Evolutionary conservation across 495 filamentous ascomycete genomes (phyloP), one percentile per base, ranked within the genome.

Genomic region (Penicillium lagena): DNA sequence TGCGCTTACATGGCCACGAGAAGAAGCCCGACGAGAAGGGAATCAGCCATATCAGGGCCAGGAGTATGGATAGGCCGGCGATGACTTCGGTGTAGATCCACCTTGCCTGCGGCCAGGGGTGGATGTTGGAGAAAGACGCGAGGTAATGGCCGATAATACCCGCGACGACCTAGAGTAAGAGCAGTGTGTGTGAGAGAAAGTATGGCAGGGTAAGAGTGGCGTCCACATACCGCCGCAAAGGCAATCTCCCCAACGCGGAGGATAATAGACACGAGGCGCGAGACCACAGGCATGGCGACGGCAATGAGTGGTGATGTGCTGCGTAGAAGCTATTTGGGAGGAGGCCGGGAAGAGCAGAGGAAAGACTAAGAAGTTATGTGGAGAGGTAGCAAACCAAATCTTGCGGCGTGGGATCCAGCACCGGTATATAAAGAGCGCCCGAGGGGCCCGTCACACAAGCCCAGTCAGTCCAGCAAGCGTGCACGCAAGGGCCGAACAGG

Each of bases 61-160:
- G 55, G 5, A 82, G 45, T 31, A 81, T 67, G 7, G 73, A 75
- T 39, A 82, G 32, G 7, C 59, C 75, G 12, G 79, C 75, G n/a
- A 84, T 58, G 17, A 81, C 72, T 55, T 77, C 72, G 35, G 76
- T 75, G 57, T 81, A 84, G 59, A 82, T 80, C 68, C 75, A 78
- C 36, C 78, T 68, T 10, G 64, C 66, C 29, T 74, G 39, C 0
- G 66, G 59, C 62, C 71, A 73, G 38, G 59, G 46, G 38, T 66
- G 51, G 12, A 56, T 52, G 7, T 60, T 30, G 40, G 59, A 27
- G 37, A 58, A 56, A 3, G 63, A 29, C 38, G 66, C 54, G 36
- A 82, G 72, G 51, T 77, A 80, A 46, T 72, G 51, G 6, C 77
- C 77, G 42, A 79, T 67, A 29, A 82, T 62, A 43, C 79, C 79